A percentile compares a stretch with the other conserved stretches of the same genome.
Evolutionary conservation across 345 rosid species (phyloP).

Genomic region (Brassica napus): DNA sequence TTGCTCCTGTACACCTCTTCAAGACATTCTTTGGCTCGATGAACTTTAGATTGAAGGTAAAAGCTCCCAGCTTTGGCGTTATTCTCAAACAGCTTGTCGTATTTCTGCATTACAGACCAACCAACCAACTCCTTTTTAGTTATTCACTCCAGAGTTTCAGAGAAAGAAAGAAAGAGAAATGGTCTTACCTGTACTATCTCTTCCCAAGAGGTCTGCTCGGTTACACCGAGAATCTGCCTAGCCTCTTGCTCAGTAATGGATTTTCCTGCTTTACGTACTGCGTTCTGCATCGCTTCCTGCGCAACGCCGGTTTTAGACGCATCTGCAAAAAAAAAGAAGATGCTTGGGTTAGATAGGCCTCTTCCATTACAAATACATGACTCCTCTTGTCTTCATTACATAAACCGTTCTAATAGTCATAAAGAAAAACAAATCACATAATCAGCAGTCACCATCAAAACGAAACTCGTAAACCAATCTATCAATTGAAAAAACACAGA

Average conservation of each 20-base stretch:
- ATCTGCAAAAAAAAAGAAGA: constrained; percentile 47
- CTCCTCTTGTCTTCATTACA: background rate
- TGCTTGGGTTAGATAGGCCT: background rate
- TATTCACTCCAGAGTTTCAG: background rate
- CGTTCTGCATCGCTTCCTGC: constrained; percentile 75
- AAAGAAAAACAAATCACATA: background rate
- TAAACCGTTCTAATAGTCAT: background rate
- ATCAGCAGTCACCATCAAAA: background rate
- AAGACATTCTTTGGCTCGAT: constrained; percentile 84
- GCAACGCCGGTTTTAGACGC: constrained; percentile 81
- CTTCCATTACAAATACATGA: background rate
- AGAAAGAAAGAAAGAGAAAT: background rate
- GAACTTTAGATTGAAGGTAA: constrained; percentile 95
- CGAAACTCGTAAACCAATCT: background rate
- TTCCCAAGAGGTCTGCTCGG: constrained; percentile 72
- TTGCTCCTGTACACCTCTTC: constrained; percentile 54
- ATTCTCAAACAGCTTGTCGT: constrained; percentile 69
- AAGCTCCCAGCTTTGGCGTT: constrained; percentile 86
- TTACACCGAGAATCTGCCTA: constrained; percentile 82
- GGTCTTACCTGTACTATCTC: constrained; percentile 65
- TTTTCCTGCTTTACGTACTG: constrained; percentile 63
- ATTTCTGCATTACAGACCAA: constrained; percentile 51
- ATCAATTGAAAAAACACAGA: background rate
- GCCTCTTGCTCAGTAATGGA: constrained; percentile 83
- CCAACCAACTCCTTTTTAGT: constrained; percentile 19